Conservation (phyloP, 495 filamentous ascomycete species). For the Xylaria palmicola region DNA sequence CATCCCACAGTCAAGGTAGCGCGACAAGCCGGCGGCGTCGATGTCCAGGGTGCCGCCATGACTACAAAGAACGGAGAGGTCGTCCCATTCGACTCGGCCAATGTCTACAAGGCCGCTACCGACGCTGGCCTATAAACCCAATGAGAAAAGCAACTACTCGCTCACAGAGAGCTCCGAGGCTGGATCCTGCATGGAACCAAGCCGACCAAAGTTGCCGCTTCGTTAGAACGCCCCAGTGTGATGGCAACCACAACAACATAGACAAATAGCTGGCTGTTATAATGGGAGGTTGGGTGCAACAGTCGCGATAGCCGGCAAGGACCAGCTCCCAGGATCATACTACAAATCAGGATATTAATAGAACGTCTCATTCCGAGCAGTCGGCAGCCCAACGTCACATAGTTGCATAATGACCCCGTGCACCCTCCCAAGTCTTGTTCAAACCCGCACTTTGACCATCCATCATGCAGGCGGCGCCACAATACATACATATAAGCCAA, state of each 20-base stretch:
- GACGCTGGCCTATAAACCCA: constrained; percentile 27
- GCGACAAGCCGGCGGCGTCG: constrained; percentile 30
- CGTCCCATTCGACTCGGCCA: constrained; percentile 38
- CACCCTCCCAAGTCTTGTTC: background rate
- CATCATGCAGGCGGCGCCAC: too few relatives aligned
- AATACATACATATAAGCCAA: too few relatives aligned
- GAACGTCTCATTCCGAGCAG: background rate
- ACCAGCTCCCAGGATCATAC: background rate
- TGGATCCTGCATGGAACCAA: background rate
- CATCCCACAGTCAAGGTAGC: constrained; percentile 21
- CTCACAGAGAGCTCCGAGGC: background rate
- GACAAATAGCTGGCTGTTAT: background rate
- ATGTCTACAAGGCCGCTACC: constrained; percentile 33
- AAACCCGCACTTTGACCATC: too few relatives aligned
- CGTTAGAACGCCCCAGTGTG: background rate
- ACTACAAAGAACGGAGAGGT: constrained; percentile 37
- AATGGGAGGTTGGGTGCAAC: background rate
- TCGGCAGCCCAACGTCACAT: background rate
- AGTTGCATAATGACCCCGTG: background rate
- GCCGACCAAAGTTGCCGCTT: background rate
- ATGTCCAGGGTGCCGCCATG: constrained; percentile 40
- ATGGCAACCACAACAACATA: background rate
- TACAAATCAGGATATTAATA: constrained; percentile 1
- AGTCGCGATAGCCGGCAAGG: background rate
- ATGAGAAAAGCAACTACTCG: background rate